Evolutionary conservation across 768 basidiomycete species (phyloP).

Genomic region (Leccinum sublutescens): DNA sequence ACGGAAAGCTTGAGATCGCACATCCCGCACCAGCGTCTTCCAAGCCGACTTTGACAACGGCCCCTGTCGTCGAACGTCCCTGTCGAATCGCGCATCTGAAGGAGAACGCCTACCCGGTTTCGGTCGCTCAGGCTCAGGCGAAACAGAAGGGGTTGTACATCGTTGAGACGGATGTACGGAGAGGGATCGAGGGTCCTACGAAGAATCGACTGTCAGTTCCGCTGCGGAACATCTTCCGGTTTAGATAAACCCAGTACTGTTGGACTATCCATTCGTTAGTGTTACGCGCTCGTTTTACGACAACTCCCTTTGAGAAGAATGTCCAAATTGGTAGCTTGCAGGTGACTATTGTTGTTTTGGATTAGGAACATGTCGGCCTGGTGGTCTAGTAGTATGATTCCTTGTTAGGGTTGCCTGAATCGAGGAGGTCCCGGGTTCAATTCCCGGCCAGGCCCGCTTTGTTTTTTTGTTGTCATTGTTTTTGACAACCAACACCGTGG

Average conservation of each 20-base stretch:
- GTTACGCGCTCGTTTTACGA: slow-evolving; percentile 9
- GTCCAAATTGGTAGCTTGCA: neutral
- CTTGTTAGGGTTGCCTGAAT: slow-evolving; percentile 45
- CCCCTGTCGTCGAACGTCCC: slow-evolving; percentile 13
- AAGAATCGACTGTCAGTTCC: slow-evolving; percentile 29
- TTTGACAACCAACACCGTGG: no score
- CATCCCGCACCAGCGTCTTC: neutral
- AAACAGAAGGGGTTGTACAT: slow-evolving; percentile 14
- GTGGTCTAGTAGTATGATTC: slow-evolving; percentile 57
- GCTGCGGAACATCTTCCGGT: slow-evolving; percentile 33
- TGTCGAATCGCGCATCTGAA: slow-evolving; percentile 15
- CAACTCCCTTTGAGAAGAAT: slow-evolving; percentile 8
- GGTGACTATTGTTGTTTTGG: neutral
- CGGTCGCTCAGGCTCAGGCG: slow-evolving; percentile 5
- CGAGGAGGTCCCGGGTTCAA: slow-evolving; percentile 64
- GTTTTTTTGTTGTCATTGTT: neutral
- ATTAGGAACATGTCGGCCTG: slow-evolving; percentile 32
- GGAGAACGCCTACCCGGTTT: slow-evolving; percentile 8
- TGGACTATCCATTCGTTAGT: neutral
- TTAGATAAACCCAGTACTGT: slow-evolving; percentile 19
- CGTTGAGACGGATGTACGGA: slow-evolving; percentile 20
- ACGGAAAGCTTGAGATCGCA: slow-evolving; percentile 4
- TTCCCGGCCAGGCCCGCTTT: slow-evolving; percentile 49
- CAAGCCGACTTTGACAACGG: slow-evolving; percentile 4
- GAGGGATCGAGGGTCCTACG: slow-evolving; percentile 25